A percentile compares a stretch with the other conserved stretches of the same genome.
Evolutionary conservation across 345 rosid genomes (phyloP).

Genomic region (Dipteronia dyeriana): DNA sequence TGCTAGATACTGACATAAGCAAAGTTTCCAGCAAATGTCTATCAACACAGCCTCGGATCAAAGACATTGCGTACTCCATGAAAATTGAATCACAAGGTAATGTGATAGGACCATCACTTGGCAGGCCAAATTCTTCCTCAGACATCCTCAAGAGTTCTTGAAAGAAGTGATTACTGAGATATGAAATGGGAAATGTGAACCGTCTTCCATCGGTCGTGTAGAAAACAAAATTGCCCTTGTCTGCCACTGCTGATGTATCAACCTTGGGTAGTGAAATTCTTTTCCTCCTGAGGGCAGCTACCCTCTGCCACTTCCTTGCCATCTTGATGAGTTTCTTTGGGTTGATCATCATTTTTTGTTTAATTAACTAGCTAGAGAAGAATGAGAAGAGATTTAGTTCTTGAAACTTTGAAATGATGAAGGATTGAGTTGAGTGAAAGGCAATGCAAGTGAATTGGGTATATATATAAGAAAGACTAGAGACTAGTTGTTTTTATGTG

Average conservation of each 20-base stretch:
- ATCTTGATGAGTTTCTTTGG: background rate
- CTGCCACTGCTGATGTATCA: background rate
- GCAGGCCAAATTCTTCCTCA: background rate
- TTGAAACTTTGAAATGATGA: background rate
- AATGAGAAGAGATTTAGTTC: background rate
- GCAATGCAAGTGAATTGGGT: background rate
- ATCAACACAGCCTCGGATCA: background rate
- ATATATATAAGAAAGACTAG: background rate
- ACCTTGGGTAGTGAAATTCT: background rate
- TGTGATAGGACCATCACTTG: background rate
- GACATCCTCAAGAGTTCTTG: background rate
- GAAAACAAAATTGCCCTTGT: background rate
- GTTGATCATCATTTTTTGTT: background rate
- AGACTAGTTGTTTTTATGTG: background rate
- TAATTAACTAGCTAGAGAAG: background rate
- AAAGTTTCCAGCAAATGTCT: background rate
- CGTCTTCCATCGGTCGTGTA: background rate
- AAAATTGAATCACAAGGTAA: background rate
- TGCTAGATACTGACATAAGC: background rate
- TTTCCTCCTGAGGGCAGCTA: background rate
- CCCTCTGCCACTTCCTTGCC: background rate
- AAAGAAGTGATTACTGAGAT: background rate
- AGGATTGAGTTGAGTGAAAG: constrained; percentile 1
- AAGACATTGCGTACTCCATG: background rate
- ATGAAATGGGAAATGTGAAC: background rate